A percentile compares a stretch with the other conserved stretches of the same genome.
Evolutionary conservation across 2,329 filamentous ascomycete genomes (phyloP).

Genomic region (Penicillium sp.): DNA sequence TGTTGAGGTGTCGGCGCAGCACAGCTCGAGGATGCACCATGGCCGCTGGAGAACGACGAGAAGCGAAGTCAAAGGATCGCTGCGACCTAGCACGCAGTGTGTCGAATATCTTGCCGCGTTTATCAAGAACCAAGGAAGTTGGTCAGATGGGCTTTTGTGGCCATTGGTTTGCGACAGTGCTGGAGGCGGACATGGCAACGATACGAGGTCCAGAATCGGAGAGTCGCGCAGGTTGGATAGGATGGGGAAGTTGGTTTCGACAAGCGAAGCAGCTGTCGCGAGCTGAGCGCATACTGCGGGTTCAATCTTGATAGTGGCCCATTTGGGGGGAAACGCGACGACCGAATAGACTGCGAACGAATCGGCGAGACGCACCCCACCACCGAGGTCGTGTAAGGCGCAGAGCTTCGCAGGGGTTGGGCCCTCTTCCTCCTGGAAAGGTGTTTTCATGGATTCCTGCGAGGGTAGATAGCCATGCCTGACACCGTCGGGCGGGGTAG

Average conservation of each 20-base stretch:
- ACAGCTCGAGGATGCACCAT: slow-evolving; percentile 24
- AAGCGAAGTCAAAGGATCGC: slow-evolving; percentile 12
- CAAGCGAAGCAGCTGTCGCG: background rate
- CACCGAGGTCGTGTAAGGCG: slow-evolving; percentile 6
- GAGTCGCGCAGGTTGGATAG: background rate
- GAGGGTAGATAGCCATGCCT: background rate
- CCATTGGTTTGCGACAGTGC: background rate
- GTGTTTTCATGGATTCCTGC: background rate
- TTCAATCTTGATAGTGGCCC: background rate
- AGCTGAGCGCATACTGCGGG: background rate
- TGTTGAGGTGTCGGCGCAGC: slow-evolving; percentile 14
- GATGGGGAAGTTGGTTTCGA: slow-evolving; percentile 1
- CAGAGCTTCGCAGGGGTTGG: slow-evolving; percentile 7
- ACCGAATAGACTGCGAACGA: slow-evolving; percentile 13
- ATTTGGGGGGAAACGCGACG: slow-evolving; percentile 5
- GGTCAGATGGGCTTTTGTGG: background rate
- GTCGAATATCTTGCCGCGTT: slow-evolving; percentile 11
- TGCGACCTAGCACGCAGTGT: slow-evolving; percentile 18
- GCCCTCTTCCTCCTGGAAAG: slow-evolving; percentile 1
- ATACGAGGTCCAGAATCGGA: background rate
- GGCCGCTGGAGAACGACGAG: slow-evolving; percentile 21
- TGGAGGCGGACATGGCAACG: background rate
- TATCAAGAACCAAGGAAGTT: slow-evolving; percentile 21
- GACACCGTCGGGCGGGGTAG: background rate
- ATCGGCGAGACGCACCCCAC: slow-evolving; percentile 10